Evolutionary conservation across 2,329 filamentous ascomycete genomes (phyloP).

Genomic region (Chaetothyriales sp.): DNA sequence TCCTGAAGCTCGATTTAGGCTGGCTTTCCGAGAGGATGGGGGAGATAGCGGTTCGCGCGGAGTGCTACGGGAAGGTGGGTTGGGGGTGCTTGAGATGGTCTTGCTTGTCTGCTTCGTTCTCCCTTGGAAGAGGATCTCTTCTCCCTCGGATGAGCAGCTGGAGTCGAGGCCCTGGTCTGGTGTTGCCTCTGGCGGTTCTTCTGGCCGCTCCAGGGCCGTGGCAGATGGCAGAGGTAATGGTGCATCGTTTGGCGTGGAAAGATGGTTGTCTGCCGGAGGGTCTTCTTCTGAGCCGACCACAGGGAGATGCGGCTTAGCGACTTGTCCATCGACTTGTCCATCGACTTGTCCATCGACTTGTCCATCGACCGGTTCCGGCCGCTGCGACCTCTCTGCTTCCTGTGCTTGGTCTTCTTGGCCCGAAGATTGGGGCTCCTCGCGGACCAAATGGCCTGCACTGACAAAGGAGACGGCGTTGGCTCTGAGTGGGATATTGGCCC

Average conservation of each 20-base stretch:
- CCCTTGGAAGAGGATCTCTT: not conserved
- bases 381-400: slow-evolving; percentile 3
- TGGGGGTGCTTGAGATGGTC: not conserved
- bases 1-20: not conserved
- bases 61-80: not conserved
- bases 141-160: not conserved
- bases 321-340: not conserved
- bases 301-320: too few relatives aligned
- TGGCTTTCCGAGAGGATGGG: not conserved
- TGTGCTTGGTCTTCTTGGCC: not conserved
- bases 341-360: slow-evolving; percentile 2
- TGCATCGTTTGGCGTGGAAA: not conserved
- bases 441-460: slow-evolving; percentile 40
- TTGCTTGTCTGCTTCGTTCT: not conserved
- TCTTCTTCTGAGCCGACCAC: not conserved
- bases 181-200: not conserved
- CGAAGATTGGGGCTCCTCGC: slow-evolving; percentile 17
- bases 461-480: slow-evolving; percentile 46
- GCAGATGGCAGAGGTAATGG: too few relatives aligned
- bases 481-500: slow-evolving; percentile 39
- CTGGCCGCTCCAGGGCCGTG: too few relatives aligned
- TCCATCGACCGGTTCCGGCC: not conserved
- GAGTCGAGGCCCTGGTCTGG: not conserved
- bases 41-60: not conserved
- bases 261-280: not conserved